Conservation (phyloP, 805 yeast genomes). For the Suhomyces pyralidae region DNA sequence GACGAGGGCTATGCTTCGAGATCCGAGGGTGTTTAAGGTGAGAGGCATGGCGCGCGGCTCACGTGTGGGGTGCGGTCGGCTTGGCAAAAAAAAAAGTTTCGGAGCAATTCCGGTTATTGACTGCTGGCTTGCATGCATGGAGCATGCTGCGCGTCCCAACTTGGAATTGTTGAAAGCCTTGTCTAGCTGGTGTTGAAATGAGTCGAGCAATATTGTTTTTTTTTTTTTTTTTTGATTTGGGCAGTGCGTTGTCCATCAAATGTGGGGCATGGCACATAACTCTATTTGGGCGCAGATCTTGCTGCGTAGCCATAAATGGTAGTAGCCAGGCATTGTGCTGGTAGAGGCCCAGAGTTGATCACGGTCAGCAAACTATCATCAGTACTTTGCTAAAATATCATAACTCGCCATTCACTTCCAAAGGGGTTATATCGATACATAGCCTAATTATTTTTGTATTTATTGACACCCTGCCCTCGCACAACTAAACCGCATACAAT, state of each 20-base stretch:
- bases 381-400: not conserved
- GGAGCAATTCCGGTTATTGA: not conserved
- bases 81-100: not conserved
- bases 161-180: not conserved
- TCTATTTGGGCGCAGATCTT: not conserved
- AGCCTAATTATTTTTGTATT: not conserved
- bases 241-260: not conserved
- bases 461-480: not conserved
- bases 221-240: not conserved
- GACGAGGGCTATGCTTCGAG: not conserved
- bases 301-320: not conserved
- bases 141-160: constrained; percentile 1
- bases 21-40: not conserved
- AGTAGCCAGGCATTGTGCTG: not conserved
- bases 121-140: constrained; percentile 1
- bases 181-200: not conserved
- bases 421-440: not conserved
- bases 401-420: not conserved
- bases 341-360: not conserved
- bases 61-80: not conserved
- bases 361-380: not conserved
- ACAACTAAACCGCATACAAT: not conserved
- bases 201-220: not conserved
- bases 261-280: not conserved
- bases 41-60: not conserved